These are phyloP conservation scores for Wickerhamiella parazyma DNA, from an alignment of 805 yeast species.

Conservation along the genomic window DNA sequence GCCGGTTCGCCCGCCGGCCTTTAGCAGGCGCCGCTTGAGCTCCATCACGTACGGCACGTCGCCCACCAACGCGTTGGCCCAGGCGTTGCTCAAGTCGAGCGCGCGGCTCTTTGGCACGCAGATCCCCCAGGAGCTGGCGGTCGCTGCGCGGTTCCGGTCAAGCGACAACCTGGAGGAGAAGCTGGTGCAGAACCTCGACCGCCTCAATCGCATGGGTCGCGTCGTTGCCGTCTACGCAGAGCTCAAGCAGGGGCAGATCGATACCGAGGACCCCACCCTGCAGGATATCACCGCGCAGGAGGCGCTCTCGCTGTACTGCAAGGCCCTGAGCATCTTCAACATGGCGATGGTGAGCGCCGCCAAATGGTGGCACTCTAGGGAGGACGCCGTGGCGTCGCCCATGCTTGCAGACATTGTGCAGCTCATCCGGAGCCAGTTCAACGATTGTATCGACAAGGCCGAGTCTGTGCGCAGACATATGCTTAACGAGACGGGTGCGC, in stretches of 20 bases:
- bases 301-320: slow-evolving; percentile 73
- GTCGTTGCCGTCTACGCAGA: slow-evolving; percentile 83
- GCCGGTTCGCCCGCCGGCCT: slow-evolving; percentile 9
- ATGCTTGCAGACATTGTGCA: slow-evolving; percentile 45
- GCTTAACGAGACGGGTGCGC: slow-evolving; percentile 20
- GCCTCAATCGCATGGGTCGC: slow-evolving; percentile 77
- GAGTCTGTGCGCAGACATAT: slow-evolving; percentile 52
- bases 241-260: slow-evolving; percentile 70
- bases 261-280: slow-evolving; percentile 26
- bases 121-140: slow-evolving; percentile 2
- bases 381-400: slow-evolving; percentile 11
- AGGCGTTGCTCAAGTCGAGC: slow-evolving; percentile 78
- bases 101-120: slow-evolving; percentile 63
- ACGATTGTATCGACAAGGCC: slow-evolving; percentile 79
- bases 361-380: slow-evolving; percentile 58
- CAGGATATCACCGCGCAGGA: slow-evolving; percentile 49
- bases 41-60: slow-evolving; percentile 28
- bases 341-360: slow-evolving; percentile 77
- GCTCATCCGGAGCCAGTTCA: slow-evolving; percentile 81
- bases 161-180: slow-evolving; percentile 9
- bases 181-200: slow-evolving; percentile 38
- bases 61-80: slow-evolving; percentile 79
- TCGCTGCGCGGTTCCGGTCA: neutral
- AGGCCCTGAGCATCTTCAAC: slow-evolving; percentile 68
- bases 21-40: slow-evolving; percentile 19